Evolutionary conservation across 2,329 filamentous ascomycete species (phyloP).

Genomic region (Trichoderma guizhouense): DNA sequence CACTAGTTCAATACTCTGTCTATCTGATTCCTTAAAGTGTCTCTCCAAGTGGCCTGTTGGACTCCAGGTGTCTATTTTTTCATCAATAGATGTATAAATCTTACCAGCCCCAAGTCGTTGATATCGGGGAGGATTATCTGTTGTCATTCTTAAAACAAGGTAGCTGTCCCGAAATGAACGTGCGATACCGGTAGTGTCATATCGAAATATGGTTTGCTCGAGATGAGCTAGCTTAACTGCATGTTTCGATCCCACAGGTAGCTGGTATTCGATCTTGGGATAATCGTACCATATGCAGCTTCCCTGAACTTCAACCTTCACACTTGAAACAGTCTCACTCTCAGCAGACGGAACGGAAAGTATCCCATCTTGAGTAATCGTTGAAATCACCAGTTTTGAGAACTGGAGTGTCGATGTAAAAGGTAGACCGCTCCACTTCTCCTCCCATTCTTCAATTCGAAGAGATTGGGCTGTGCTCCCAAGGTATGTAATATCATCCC

Average conservation of each 20-base stretch:
- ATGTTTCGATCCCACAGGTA: not conserved
- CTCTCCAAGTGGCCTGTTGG: not conserved
- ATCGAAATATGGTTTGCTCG: not conserved
- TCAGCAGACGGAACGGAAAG: not conserved
- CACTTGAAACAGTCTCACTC: not conserved
- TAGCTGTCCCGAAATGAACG: not conserved
- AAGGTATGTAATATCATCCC: not conserved
- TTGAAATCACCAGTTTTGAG: not conserved
- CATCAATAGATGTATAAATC: not conserved
- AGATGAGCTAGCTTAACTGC: not conserved
- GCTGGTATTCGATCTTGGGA: not conserved
- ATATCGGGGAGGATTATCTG: not conserved
- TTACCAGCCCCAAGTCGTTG: not conserved
- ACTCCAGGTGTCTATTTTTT: not conserved
- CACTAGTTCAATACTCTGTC: not conserved
- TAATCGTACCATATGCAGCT: not conserved
- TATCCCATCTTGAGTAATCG: not conserved
- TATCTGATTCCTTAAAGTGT: not conserved
- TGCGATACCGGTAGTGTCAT: not conserved
- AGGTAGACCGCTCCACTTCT: not conserved
- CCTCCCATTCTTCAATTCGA: not conserved
- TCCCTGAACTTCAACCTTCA: not conserved
- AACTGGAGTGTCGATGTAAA: not conserved
- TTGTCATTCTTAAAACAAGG: not conserved
- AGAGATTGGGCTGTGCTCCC: not conserved